A percentile compares a stretch with the other conserved stretches of the same genome.
These are phyloP conservation scores for Nitzschia sp. DNA, from an alignment of 108 stramenopile species.

Conservation along the genomic window DNA sequence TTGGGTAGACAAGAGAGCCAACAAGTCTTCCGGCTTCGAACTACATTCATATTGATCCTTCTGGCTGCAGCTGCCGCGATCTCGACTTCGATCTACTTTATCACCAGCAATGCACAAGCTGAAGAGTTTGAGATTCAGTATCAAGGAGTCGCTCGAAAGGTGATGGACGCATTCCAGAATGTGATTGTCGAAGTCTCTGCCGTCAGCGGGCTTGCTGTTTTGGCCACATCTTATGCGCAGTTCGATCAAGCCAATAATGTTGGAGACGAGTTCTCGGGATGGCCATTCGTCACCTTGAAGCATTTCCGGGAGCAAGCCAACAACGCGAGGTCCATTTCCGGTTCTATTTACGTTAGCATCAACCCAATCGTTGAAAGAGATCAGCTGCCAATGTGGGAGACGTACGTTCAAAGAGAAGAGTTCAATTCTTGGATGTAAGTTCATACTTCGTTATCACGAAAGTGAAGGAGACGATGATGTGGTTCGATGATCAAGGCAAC, in stretches of 20 bases:
- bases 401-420: conserved; percentile 6
- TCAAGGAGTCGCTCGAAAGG: conserved; percentile 5
- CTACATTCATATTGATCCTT: conserved; percentile 3
- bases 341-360: conserved; percentile 4
- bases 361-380: neutral
- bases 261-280: neutral
- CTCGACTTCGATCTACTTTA: neutral
- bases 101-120: conserved; percentile 1
- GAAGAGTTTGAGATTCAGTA: conserved; percentile 7
- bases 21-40: conserved; percentile 8
- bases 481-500: neutral
- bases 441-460: neutral
- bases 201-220: conserved; percentile 10
- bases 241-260: neutral
- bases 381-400: conserved; percentile 7
- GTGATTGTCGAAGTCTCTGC: neutral
- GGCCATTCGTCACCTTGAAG: conserved; percentile 11
- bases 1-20: conserved; percentile 2
- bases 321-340: conserved; percentile 1
- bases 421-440: conserved; percentile 27
- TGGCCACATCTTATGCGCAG: neutral
- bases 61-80: conserved; percentile 11
- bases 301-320: conserved; percentile 11
- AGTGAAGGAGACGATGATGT: neutral
- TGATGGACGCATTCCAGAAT: conserved; percentile 11